These are phyloP conservation scores for Metarhizium brunneum DNA, from an alignment of 2,329 filamentous ascomycete species.

Conservation along the genomic window DNA sequence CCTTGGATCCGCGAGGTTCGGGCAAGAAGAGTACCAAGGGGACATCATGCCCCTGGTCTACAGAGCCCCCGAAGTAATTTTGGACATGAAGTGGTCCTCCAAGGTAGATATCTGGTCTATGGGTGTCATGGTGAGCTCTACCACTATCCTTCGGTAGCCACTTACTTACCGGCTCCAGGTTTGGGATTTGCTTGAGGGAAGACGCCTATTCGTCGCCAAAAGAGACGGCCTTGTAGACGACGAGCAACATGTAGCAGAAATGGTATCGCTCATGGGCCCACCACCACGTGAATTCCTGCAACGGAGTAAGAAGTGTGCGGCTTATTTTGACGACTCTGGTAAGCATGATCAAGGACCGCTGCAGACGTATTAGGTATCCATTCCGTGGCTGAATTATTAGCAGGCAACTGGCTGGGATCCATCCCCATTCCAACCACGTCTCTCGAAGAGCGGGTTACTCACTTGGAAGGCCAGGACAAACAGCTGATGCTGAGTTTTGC, in stretches of 20 bases:
- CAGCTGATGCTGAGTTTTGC: conserved; percentile 12
- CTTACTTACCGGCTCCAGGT: background rate
- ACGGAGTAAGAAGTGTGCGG: background rate
- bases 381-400: background rate
- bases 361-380: background rate
- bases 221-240: conserved; percentile 7
- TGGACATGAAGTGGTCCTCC: conserved; percentile 15
- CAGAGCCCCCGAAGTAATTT: conserved; percentile 15
- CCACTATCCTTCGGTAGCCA: background rate
- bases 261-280: conserved; percentile 8
- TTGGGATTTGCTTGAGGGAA: background rate
- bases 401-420: conserved; percentile 18
- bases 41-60: conserved; percentile 15
- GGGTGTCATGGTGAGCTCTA: conserved; percentile 10
- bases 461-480: conserved; percentile 12
- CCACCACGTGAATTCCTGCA: conserved; percentile 7
- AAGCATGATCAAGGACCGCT: background rate
- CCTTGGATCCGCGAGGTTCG: background rate
- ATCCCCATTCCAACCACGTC: conserved; percentile 15
- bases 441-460: conserved; percentile 11
- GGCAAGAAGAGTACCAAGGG: background rate
- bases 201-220: background rate
- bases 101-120: conserved; percentile 14
- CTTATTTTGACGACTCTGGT: background rate
- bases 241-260: conserved; percentile 11